Evolutionary conservation across 2,329 filamentous ascomycete species (phyloP).

Genomic region (Penicillium sp.): DNA sequence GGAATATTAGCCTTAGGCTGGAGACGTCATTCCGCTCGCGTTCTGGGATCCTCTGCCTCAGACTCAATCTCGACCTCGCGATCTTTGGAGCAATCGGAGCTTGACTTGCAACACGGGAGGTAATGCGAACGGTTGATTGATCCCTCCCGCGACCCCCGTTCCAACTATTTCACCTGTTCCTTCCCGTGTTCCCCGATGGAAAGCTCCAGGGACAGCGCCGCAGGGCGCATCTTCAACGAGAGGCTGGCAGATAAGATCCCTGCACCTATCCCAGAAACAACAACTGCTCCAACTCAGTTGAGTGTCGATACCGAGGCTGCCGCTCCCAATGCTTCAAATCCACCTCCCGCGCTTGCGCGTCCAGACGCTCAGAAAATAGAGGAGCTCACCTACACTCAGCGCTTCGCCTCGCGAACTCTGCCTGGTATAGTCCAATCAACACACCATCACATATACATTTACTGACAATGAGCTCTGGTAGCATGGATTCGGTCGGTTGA

Average conservation of each 20-base stretch:
- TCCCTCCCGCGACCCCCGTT: slow-evolving; percentile 16
- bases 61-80: background rate
- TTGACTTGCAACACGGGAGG: slow-evolving; percentile 3
- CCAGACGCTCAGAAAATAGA: slow-evolving; percentile 18
- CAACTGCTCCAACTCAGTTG: slow-evolving; percentile 12
- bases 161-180: background rate
- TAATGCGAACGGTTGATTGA: slow-evolving; percentile 27
- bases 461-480: slow-evolving; percentile 19
- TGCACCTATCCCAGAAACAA: slow-evolving; percentile 11
- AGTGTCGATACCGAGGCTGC: slow-evolving; percentile 23
- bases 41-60: background rate
- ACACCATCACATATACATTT: slow-evolving; percentile 2
- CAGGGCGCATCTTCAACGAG: slow-evolving; percentile 20
- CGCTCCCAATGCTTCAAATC: slow-evolving; percentile 22
- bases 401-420: slow-evolving; percentile 34
- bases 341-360: slow-evolving; percentile 20
- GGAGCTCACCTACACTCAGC: slow-evolving; percentile 11
- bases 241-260: slow-evolving; percentile 24
- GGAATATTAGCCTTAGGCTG: slow-evolving; percentile 4
- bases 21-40: slow-evolving; percentile 10
- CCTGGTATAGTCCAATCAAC: slow-evolving; percentile 33
- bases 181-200: slow-evolving; percentile 12
- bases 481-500: slow-evolving; percentile 49
- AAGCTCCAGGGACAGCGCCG: slow-evolving; percentile 20
- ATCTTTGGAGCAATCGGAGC: background rate